Evolutionary conservation across 2,329 filamentous ascomycete species (phyloP), one percentile per base, ranked within the genome.

Genomic region (Metarhizium guizhouense): DNA sequence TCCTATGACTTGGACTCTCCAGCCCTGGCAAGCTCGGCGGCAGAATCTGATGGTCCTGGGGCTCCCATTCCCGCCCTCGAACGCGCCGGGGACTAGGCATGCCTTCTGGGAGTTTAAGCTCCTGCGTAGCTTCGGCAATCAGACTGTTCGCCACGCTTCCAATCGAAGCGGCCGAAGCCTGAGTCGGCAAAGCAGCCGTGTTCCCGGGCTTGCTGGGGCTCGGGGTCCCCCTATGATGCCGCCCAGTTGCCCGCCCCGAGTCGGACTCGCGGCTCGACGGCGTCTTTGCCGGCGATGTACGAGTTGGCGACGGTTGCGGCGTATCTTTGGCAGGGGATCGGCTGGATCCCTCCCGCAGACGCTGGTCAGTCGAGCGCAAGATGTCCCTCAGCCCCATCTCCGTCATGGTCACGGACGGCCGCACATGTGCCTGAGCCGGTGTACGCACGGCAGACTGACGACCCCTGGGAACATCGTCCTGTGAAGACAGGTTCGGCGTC

Each of bases 351-450:
- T 75, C 71, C 20, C 73, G 69, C 14, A 83, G 70, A 10, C 79
- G 70, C 67, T 76, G 69, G 30, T 82, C 80, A 1, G 80, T 83
- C 38, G 72, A 77, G 47, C 71, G 72, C 36, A 83, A 67, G 32
- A 83, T 83, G 57, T 76, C 70, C 1, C 74, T 70, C 30, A 83
- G 64, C 1, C 78, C 78, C 11, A 74, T 71, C 59, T 82, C 79
- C 0, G 77, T 67, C 20, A 59, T 61, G 0, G 77, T 68, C 8
- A 58, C 60, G 3, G 63, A 65, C 2, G 60, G 59, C 34, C 63
- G 58, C 11, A 65, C 52, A 34, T 60, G 62, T 6, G 61, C 58
- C 50, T 58, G 60, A 6, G 58, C 60, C 6, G 56, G 57, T 29
- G 47, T 25, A 6, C 57, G 50, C 11, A 55, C 47, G 25, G 47